Base-by-base conservation (phyloP, 352 stramenopile species). In the Pythium brachiatum region DNA sequence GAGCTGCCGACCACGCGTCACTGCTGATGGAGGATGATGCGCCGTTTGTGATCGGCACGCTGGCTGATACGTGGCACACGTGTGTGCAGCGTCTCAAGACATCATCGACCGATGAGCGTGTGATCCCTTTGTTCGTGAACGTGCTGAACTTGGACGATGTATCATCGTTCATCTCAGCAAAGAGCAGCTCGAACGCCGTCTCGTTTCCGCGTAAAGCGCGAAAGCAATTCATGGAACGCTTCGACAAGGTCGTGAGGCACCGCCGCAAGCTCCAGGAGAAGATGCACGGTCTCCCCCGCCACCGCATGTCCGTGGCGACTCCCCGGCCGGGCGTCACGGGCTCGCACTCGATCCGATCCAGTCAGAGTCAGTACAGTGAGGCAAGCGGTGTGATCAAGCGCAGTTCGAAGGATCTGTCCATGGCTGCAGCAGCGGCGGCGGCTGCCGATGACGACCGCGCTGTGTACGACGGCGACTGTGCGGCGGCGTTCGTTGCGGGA, bases 171-270 rank as follows among this genome's bases (percentile, higher is more conserved):
- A 59, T 64, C 3, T 72, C 69, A 8, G 84, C 85, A 18, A 91
- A 88, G 62, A 79, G 68, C 36, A 79, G 76, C 43, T 60, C 68
- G 5, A 87, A 85, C 51, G 78, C 84, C 0, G 69, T 89, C 20
- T 75, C 70, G 1, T 64, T 92, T 55, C 84, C 84, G 7, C 81
- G 82, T 31, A 94, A 94, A 60, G 86, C 81, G 79, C 73, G 84
- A 18, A 80, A 83, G 26, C 82, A 90, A 64, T 88, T 94, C 39
- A 50, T 94, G 27, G 81, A 91, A 43, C 69, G 74, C 2, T 84
- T 94, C 16, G 80, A 90, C 31, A 90, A 91, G 53, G 60, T 83
- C 34, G 80, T 75, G 13, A 88, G 81, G 43, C 70, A 87, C 31
- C 76, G 81, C 0, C 81, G 83, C 46, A 88, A 88, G 58, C 58